phyloP scores from a whole-genome alignment of 805 yeast species.

The Pachysolen tannophilus region DNA sequence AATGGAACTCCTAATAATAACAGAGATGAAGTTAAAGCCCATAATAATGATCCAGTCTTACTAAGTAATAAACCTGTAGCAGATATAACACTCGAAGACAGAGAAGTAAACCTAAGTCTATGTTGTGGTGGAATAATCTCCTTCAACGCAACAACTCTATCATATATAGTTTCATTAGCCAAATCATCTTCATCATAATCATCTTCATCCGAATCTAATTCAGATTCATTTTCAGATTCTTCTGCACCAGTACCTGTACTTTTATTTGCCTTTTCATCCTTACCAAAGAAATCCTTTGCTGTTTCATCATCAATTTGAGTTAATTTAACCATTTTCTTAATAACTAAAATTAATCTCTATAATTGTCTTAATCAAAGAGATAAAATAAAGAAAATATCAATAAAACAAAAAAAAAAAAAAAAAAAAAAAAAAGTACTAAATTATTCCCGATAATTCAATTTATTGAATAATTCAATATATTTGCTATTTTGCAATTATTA shows the following conservation, averaged over 20 bases:
- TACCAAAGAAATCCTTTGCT: conserved; percentile 20
- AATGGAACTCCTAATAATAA: conserved; percentile 89
- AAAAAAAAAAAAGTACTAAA: too few relatives aligned
- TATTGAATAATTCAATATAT: too few relatives aligned
- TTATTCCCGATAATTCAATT: too few relatives aligned
- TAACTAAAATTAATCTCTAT: too few relatives aligned
- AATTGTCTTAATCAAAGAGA: too few relatives aligned
- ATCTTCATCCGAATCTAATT: conserved; percentile 33
- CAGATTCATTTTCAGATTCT: conserved; percentile 27
- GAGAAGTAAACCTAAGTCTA: conserved; percentile 36
- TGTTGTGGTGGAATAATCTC: conserved; percentile 88
- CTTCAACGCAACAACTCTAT: conserved; percentile 84
- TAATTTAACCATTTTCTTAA: conserved; percentile 56
- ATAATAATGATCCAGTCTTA: conserved; percentile 68
- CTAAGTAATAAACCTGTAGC: conserved; percentile 38
- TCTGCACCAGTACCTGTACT: conserved; percentile 23
- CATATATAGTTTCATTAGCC: conserved; percentile 76
- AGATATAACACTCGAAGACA: conserved; percentile 26
- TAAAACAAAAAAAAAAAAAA: too few relatives aligned
- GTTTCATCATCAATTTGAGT: conserved; percentile 62
- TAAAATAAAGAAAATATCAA: too few relatives aligned
- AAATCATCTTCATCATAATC: conserved; percentile 71
- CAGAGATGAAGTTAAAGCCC: conserved; percentile 81
- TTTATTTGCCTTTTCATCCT: conserved; percentile 23
- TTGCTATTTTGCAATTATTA: too few relatives aligned